These are phyloP conservation scores for Wallacemonas sp. DNA, from an alignment of 208 protist species.

Conservation along the genomic window DNA sequence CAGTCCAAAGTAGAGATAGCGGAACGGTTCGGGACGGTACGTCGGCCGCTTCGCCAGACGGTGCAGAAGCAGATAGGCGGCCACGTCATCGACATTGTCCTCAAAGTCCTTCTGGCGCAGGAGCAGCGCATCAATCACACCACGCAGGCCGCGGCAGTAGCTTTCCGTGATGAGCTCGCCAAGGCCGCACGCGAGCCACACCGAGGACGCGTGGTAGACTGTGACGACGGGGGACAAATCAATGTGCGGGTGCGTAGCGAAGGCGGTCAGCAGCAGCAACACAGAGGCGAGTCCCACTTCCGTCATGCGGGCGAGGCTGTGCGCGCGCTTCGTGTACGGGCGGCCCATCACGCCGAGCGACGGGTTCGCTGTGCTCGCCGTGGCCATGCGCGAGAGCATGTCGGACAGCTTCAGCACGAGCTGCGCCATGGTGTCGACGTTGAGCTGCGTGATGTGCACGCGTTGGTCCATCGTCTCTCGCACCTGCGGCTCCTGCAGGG, in stretches of 20 bases:
- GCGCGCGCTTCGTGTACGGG: constrained; percentile 29
- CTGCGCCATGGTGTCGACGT: constrained; percentile 46
- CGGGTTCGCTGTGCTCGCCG: neutral
- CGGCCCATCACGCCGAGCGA: constrained; percentile 23
- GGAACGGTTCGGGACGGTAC: constrained; percentile 45
- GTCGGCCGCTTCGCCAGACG: constrained; percentile 53
- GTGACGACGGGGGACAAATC: constrained; percentile 47
- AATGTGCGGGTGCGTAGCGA: constrained; percentile 31
- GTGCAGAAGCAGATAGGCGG: constrained; percentile 36
- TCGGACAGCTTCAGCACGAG: constrained; percentile 35
- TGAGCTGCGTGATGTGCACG: constrained; percentile 43
- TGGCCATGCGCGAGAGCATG: constrained; percentile 1
- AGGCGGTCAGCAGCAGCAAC: constrained; percentile 36
- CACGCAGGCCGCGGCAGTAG: constrained; percentile 48
- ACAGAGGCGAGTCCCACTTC: constrained; percentile 33
- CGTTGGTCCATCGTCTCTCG: constrained; percentile 27
- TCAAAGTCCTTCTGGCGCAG: constrained; percentile 42
- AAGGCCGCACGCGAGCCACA: constrained; percentile 58
- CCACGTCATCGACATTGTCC: constrained; percentile 49
- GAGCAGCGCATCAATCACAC: constrained; percentile 40
- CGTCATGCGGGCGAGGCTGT: constrained; percentile 38
- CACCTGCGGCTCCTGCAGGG: constrained; percentile 41
- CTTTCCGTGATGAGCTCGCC: constrained; percentile 42
- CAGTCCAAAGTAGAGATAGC: constrained; percentile 34
- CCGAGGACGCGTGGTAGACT: constrained; percentile 41